phyloP scores from a whole-genome alignment of 106 monocot species.

The Platanthera guangdongensis region DNA sequence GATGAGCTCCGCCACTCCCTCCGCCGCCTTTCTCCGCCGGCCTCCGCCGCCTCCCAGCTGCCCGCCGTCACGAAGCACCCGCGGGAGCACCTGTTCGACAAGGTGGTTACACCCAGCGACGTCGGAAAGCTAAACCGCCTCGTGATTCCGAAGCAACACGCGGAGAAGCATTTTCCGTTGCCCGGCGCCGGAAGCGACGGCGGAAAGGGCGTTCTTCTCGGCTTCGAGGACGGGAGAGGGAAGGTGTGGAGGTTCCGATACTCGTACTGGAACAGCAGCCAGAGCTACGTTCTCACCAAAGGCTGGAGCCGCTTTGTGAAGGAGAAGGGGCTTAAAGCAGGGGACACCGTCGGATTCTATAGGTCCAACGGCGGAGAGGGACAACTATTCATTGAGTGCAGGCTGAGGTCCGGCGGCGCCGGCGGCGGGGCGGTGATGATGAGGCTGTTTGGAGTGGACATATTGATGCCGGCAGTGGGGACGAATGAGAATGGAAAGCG shows the following conservation, averaged over 20 bases:
- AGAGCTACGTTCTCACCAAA: conserved; percentile 72
- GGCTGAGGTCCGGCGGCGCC: background rate
- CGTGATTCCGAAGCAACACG: conserved; percentile 60
- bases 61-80: background rate
- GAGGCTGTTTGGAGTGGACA: conserved; percentile 43
- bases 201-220: conserved; percentile 37
- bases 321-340: conserved; percentile 50
- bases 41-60: background rate
- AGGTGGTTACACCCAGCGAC: conserved; percentile 58
- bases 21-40: conserved; percentile 2
- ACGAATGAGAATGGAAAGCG: conserved; percentile 5
- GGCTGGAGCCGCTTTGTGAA: conserved; percentile 76
- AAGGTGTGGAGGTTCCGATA: conserved; percentile 65
- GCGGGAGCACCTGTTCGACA: conserved; percentile 44
- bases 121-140: conserved; percentile 67
- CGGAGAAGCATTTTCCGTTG: conserved; percentile 52
- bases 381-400: conserved; percentile 44
- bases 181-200: background rate
- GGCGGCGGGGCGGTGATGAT: conserved; percentile 12
- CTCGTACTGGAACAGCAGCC: conserved; percentile 77
- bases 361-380: conserved; percentile 20
- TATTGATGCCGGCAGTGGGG: background rate
- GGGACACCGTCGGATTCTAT: conserved; percentile 44
- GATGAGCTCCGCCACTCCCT: conserved; percentile 50
- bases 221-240: conserved; percentile 47